phyloP scores from a whole-genome alignment of 371 early-diverging fungal genomes.

The Chytridiales sp. region DNA sequence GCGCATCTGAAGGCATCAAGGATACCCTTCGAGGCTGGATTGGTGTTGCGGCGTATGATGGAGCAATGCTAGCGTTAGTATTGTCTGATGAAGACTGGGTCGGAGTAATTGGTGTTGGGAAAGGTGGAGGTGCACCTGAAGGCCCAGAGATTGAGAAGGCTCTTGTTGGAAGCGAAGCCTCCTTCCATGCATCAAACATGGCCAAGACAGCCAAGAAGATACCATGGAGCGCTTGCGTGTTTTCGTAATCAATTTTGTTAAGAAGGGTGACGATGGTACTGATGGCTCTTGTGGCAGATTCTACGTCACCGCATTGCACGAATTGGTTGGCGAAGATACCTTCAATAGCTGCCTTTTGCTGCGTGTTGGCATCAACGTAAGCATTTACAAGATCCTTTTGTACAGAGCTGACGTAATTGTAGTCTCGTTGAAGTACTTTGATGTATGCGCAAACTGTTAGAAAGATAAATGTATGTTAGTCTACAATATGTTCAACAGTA shows the following conservation, averaged over 20 bases:
- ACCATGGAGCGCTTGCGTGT: slow-evolving; percentile 12
- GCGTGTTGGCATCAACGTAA: neutral
- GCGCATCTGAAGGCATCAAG: too few species aligned
- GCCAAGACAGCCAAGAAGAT: slow-evolving; percentile 7
- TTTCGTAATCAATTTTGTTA: slow-evolving; percentile 13
- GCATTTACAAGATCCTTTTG: neutral
- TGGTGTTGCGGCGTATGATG: too few species aligned
- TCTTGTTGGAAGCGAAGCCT: too few species aligned
- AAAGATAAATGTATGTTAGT: neutral
- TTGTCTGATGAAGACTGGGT: too few species aligned
- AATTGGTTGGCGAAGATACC: slow-evolving; percentile 8
- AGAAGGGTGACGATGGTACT: slow-evolving; percentile 2
- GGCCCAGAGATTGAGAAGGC: too few species aligned
- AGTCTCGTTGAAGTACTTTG: neutral
- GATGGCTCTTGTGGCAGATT: neutral
- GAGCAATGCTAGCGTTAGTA: too few species aligned
- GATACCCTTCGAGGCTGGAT: too few species aligned
- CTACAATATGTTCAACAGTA: neutral
- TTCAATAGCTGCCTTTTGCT: slow-evolving; percentile 5
- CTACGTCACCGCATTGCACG: neutral
- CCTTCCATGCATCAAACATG: slow-evolving; percentile 1
- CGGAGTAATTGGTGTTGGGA: too few species aligned
- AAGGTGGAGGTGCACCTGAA: too few species aligned
- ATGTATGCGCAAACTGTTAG: slow-evolving; percentile 7
- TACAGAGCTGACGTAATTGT: neutral